These are phyloP conservation scores for Cryptococcus jaspeensis DNA, from an alignment of 1,284 basidiomycete species.

Conservation along the genomic window DNA sequence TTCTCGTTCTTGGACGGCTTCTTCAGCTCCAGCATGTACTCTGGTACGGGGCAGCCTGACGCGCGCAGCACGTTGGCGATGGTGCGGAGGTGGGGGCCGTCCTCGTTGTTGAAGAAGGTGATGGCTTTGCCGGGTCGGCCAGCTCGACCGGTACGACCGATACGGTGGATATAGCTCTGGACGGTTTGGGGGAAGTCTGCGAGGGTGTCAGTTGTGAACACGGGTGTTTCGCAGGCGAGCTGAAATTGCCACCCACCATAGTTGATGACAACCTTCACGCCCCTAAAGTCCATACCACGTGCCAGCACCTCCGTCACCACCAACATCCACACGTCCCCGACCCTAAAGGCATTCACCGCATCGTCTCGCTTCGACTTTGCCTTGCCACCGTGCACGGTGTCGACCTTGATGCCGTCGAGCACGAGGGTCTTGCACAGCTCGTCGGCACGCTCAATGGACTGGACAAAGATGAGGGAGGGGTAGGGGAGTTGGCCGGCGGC, in stretches of 20 bases:
- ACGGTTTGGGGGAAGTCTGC: constrained; percentile 86
- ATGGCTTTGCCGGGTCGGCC: constrained; percentile 87
- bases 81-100: constrained; percentile 85
- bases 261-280: constrained; percentile 91
- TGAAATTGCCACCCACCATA: constrained; percentile 55
- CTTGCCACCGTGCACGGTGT: constrained; percentile 87
- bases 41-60: constrained; percentile 82
- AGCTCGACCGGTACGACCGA: constrained; percentile 92
- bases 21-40: constrained; percentile 83
- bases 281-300: constrained; percentile 96
- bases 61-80: constrained; percentile 93
- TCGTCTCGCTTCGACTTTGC: constrained; percentile 83
- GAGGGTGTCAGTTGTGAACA: neutral
- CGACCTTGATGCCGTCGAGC: constrained; percentile 81
- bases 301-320: constrained; percentile 94
- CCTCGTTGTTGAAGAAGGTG: constrained; percentile 94
- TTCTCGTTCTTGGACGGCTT: constrained; percentile 87
- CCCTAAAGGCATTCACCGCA: constrained; percentile 77
- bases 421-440: constrained; percentile 85
- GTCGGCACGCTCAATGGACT: constrained; percentile 84
- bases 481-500: constrained; percentile 77
- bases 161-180: constrained; percentile 92
- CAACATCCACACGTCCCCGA: constrained; percentile 86
- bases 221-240: neutral
- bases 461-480: constrained; percentile 89